These are phyloP conservation scores for Avena sativa DNA, from an alignment of 176 grass and related monocot species.

Conservation along the genomic window DNA sequence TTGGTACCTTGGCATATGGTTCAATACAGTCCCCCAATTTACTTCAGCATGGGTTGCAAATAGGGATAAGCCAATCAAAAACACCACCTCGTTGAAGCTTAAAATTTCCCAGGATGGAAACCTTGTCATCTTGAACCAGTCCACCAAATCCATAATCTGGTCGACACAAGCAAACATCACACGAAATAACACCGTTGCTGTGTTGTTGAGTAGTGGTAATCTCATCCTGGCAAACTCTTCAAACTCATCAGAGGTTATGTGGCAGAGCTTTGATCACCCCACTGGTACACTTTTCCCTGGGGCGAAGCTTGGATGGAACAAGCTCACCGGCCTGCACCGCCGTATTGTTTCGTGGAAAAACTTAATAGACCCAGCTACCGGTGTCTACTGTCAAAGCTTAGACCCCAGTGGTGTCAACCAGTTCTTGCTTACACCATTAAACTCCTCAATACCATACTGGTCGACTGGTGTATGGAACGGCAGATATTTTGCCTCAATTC, in stretches of 20 bases:
- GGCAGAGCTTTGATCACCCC: constrained; percentile 21
- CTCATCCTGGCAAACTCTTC: background rate
- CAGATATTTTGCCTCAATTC: background rate
- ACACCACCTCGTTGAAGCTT: constrained; percentile 22
- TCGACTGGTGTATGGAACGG: constrained; percentile 45
- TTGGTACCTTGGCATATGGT: constrained; percentile 59
- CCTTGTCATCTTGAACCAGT: background rate
- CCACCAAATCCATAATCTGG: background rate
- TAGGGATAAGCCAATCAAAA: constrained; percentile 35
- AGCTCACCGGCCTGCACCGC: background rate
- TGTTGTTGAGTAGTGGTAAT: background rate
- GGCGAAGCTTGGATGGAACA: background rate
- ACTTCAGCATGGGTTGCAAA: constrained; percentile 60
- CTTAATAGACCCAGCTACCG: background rate
- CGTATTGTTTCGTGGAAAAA: background rate
- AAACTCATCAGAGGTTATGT: background rate
- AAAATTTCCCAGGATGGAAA: constrained; percentile 47
- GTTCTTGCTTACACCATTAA: background rate
- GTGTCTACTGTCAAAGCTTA: background rate
- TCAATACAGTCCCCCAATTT: constrained; percentile 35
- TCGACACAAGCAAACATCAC: constrained; percentile 2
- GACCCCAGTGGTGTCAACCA: background rate
- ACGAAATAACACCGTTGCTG: background rate
- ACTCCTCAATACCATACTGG: constrained; percentile 26
- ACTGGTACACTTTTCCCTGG: background rate